These are phyloP conservation scores for Isatis tinctoria DNA, from an alignment of 345 rosid species.

Conservation along the genomic window DNA sequence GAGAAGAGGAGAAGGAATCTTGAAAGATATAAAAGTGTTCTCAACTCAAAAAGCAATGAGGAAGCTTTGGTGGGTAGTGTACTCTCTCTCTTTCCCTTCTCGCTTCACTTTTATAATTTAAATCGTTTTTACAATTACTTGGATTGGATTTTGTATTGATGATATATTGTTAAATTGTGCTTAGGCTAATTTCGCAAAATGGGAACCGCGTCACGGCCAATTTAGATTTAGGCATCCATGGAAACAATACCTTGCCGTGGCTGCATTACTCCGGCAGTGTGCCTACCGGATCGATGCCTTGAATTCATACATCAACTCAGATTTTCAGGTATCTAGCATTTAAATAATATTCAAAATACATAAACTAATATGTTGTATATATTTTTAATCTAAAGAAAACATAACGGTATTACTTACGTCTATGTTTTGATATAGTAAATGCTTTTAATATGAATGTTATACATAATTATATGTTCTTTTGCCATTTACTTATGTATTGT, in stretches of 20 bases:
- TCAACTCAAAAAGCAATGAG: conserved; percentile 55
- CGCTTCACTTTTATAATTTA: neutral
- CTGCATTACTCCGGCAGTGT: conserved; percentile 59
- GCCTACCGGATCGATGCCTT: conserved; percentile 67
- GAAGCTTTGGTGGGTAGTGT: conserved; percentile 60
- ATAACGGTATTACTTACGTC: neutral
- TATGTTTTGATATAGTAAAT: neutral
- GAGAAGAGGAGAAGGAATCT: conserved; percentile 37
- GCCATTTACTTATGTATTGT: neutral
- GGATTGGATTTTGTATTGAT: neutral
- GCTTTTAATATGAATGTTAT: conserved; percentile 3
- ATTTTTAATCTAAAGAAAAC: neutral
- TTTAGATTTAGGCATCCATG: conserved; percentile 79
- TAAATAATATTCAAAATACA: neutral
- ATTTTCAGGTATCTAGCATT: conserved; percentile 38
- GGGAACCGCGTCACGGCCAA: conserved; percentile 95
- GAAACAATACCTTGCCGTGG: conserved; percentile 58
- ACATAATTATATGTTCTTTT: neutral
- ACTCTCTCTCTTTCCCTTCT: neutral
- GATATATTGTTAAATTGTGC: neutral
- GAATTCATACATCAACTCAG: conserved; percentile 43
- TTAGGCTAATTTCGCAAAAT: conserved; percentile 79
- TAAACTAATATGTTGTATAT: neutral
- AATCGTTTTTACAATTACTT: neutral
- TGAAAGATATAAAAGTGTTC: conserved; percentile 50